Evolutionary conservation across 2,329 filamentous ascomycete genomes (phyloP), one percentile per base, ranked within the genome.

Genomic region (Coniochaeta sp.): DNA sequence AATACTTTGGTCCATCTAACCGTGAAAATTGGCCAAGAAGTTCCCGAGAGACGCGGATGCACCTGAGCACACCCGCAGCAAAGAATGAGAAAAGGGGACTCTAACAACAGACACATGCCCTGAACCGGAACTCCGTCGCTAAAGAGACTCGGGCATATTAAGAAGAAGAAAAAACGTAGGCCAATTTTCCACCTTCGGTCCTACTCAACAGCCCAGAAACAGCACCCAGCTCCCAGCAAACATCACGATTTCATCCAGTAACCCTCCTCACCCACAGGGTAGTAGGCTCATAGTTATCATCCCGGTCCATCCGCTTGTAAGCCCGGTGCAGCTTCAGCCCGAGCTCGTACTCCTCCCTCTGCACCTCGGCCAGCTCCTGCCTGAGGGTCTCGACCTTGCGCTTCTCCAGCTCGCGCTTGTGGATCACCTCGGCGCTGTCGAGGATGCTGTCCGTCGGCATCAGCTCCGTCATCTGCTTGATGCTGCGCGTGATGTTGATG

Each of bases 231-330:
- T n/a, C n/a, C n/a, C 44, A 14, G 19, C 44, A 52, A 52, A 17
- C 22, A 33, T 17, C 26, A 6, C 50, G 19, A 55, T 43, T 56
- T 56, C 50, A 66, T 55, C 80, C 83, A 22, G 89, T 92, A 62
- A 92, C 87, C 64, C 91, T 81, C 68, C 88, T 83, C 57, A 96
- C 89, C 91, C 91, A 96, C 11, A 96, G 74, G 0, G 86, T 88
- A 12, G 84, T 84, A 11, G n/a, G 17, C 67, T 90, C 86, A 67
- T 80, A 88, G 36, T 80, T 78, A 2, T 80, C 81, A 58, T 88
- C 82, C 64, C 87, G 83, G 67, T 93, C 89, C 66, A 86, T 80
- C 56, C 90, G 82, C 76, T 91, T 93, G 74, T 89, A 88, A 11
- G 89, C 87, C 24, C 89, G 79, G 70, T 90, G 85, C 59, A 95